Evolutionary conservation across 768 basidiomycete genomes (phyloP), one percentile per base, ranked within the genome.

Genomic region (Scleroderma bovista): DNA sequence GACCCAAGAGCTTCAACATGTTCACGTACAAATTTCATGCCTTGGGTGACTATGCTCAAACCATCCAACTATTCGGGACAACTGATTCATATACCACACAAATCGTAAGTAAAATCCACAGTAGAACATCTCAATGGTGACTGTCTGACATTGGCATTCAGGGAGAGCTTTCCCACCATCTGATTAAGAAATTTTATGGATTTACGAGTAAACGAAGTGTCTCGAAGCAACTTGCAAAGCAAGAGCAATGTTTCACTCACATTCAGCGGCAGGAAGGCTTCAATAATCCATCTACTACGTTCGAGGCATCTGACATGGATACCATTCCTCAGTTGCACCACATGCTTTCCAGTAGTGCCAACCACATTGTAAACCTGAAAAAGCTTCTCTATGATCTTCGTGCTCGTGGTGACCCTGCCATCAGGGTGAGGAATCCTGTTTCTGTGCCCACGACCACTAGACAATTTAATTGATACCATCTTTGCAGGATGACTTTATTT

Each of bases 161-260:
- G 70, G 67, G 69, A 6, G 68, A 73, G 46, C 55, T 62, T 1
- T 52, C 67, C 6, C 72, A 72, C 47, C 63, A 54, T 1, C 48
- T 50, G 0, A 52, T 69, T 6, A 73, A 73, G 43, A 44, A 40
- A 19, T 56, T 57, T 11, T 66, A 70, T 47, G 47, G 33, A 3
- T 52, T 58, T 4, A 63, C 65, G 1, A 66, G 61, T 50, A 64
- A 64, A 45, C 44, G 51, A 1, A 36, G 57, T 1, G 15, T 40
- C 2, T 32, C 33, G 11, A 43, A n/a, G 19, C 52, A 56, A 37
- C 15, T 60, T 6, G 48, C 46, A 3, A 52, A 11, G 19, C 59
- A 58, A 23, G 57, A 60, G 44, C 39, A 54, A 22, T 31, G 46
- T 1, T 31, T 16, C 11, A 58, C 54, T 3, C 22, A 29, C 8